These are phyloP conservation scores for Fistulifera solaris DNA, from an alignment of 108 stramenopile genomes.

Conservation along the genomic window DNA sequence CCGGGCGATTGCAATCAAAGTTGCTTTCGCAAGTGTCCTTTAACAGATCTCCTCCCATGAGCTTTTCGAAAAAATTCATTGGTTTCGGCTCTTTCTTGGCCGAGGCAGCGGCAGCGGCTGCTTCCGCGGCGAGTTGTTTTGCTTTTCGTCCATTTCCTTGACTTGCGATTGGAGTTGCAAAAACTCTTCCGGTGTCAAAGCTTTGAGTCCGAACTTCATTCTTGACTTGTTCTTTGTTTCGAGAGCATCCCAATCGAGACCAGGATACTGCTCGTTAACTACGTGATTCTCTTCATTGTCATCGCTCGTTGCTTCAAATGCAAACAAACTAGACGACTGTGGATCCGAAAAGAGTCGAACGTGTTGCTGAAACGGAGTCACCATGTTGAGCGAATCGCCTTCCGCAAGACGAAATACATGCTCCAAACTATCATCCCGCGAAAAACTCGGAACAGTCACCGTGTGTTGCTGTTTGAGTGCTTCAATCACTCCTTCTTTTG, in stretches of 20 bases:
- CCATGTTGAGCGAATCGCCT: constrained; percentile 3
- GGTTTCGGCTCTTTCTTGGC: constrained; percentile 29
- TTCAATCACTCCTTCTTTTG: constrained; percentile 56
- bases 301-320: not conserved
- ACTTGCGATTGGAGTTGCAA: constrained; percentile 46
- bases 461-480: constrained; percentile 32
- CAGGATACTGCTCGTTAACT: not conserved
- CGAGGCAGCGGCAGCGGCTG: not conserved
- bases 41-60: constrained; percentile 53
- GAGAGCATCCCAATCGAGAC: constrained; percentile 31
- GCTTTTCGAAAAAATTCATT: constrained; percentile 38
- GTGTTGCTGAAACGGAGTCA: constrained; percentile 1
- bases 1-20: constrained; percentile 66
- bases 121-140: constrained; percentile 17
- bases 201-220: constrained; percentile 66
- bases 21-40: constrained; percentile 73
- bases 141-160: constrained; percentile 34
- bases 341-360: not conserved
- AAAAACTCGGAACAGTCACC: constrained; percentile 22
- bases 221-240: constrained; percentile 56
- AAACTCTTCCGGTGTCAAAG: constrained; percentile 69
- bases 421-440: not conserved
- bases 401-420: too few species aligned
- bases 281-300: not conserved
- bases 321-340: not conserved